Evolutionary conservation across 257 asterid genomes (phyloP).

Genomic region (Nicotiana obtusifolia): DNA sequence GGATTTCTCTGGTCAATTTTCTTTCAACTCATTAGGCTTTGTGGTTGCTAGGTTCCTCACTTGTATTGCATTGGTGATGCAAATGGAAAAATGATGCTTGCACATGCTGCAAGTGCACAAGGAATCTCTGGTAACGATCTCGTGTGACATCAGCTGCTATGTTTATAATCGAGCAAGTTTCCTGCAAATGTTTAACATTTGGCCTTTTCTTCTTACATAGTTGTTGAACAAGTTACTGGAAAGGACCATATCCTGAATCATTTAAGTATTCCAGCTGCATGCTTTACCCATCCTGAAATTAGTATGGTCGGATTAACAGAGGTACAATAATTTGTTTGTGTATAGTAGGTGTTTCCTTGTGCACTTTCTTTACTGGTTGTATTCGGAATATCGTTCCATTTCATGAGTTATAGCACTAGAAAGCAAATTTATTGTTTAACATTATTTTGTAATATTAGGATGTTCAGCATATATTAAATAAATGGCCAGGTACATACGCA

Average conservation of each 20-base stretch:
- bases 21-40: slow-evolving; percentile 11
- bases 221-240: slow-evolving; percentile 93
- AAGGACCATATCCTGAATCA: slow-evolving; percentile 86
- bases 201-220: slow-evolving; percentile 33
- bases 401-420: slow-evolving; percentile 3
- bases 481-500: no score
- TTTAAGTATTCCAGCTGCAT: slow-evolving; percentile 95
- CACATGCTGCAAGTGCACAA: slow-evolving; percentile 99
- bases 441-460: neutral
- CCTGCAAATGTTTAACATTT: slow-evolving; percentile 16
- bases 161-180: slow-evolving; percentile 5
- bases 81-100: slow-evolving; percentile 99
- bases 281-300: slow-evolving; percentile 99
- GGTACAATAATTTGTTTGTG: slow-evolving; percentile 33
- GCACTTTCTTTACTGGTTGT: slow-evolving; percentile 3
- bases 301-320: slow-evolving; percentile 98
- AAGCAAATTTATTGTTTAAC: neutral
- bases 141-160: slow-evolving; percentile 12
- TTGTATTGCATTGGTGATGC: slow-evolving; percentile 99
- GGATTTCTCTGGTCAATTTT: slow-evolving; percentile 3
- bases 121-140: slow-evolving; percentile 67
- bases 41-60: slow-evolving; percentile 70
- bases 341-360: slow-evolving; percentile 1
- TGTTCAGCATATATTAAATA: neutral
- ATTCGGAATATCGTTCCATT: neutral